Evolutionary conservation across 352 stramenopile species (phyloP).

Genomic region (Pseudoperonospora humuli): DNA sequence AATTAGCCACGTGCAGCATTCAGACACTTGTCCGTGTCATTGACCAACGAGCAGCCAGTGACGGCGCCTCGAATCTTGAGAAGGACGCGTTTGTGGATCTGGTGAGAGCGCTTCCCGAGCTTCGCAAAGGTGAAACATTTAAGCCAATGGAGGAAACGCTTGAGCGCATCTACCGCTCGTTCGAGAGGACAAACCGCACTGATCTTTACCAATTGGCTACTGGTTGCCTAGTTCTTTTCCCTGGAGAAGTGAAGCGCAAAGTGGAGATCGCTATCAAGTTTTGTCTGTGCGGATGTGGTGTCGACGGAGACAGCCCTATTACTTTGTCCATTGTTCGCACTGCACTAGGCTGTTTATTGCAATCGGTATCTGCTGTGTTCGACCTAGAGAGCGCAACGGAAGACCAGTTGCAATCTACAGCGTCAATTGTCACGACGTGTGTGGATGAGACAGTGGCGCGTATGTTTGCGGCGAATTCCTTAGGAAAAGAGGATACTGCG

Average conservation of each 20-base stretch:
- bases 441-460: slow-evolving; percentile 41
- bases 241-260: slow-evolving; percentile 47
- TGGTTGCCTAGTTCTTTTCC: slow-evolving; percentile 43
- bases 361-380: slow-evolving; percentile 55
- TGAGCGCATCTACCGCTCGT: slow-evolving; percentile 56
- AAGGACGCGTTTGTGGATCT: slow-evolving; percentile 56
- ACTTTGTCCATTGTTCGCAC: slow-evolving; percentile 31
- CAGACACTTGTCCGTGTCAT: slow-evolving; percentile 29
- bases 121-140: slow-evolving; percentile 52
- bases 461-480: slow-evolving; percentile 38
- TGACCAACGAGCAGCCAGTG: slow-evolving; percentile 18
- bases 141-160: slow-evolving; percentile 57
- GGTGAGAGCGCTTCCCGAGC: slow-evolving; percentile 41
- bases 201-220: slow-evolving; percentile 62
- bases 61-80: slow-evolving; percentile 21
- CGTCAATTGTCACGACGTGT: slow-evolving; percentile 49
- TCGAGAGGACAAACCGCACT: slow-evolving; percentile 43
- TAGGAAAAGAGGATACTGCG: slow-evolving; percentile 26
- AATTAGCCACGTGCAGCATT: slow-evolving; percentile 40
- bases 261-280: slow-evolving; percentile 50
- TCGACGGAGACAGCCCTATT: slow-evolving; percentile 20
- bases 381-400: slow-evolving; percentile 43
- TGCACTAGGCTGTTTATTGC: slow-evolving; percentile 43
- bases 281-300: slow-evolving; percentile 35
- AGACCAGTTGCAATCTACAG: slow-evolving; percentile 45